Conservation (phyloP, 371 early-diverging fungal genomes). For the Mucor saturninus region DNA sequence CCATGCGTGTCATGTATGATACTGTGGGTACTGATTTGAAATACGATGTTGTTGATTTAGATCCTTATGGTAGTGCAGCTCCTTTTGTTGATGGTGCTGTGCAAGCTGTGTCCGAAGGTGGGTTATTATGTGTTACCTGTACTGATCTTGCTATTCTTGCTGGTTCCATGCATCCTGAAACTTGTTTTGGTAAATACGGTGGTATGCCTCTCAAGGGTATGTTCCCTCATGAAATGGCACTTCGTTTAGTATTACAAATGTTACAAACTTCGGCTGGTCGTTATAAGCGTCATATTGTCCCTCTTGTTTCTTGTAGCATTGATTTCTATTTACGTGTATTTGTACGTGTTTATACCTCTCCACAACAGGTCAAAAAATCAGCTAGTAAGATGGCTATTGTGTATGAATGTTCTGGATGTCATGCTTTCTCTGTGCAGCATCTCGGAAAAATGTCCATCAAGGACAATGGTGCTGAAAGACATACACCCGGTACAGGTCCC, state of each 20-base stretch:
- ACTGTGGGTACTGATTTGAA: conserved; percentile 61
- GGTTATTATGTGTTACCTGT: conserved; percentile 97
- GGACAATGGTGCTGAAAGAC: conserved; percentile 60
- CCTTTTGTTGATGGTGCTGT: conserved; percentile 98
- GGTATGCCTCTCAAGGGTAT: conserved; percentile 86
- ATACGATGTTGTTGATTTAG: conserved; percentile 92
- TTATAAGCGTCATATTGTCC: conserved; percentile 88
- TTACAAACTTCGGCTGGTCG: conserved; percentile 89
- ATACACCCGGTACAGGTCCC: conserved; percentile 68
- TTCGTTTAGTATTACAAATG: conserved; percentile 91
- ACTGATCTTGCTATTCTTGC: conserved; percentile 99
- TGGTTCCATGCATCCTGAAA: conserved; percentile 89
- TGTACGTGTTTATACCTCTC: conserved; percentile 90
- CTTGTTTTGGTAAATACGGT: conserved; percentile 96
- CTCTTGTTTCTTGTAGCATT: conserved; percentile 93
- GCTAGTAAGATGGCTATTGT: conserved; percentile 83
- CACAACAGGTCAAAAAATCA: conserved; percentile 74
- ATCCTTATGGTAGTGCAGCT: conserved; percentile 99
- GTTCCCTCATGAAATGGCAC: conserved; percentile 83
- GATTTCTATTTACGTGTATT: conserved; percentile 99
- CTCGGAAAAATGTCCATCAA: conserved; percentile 64
- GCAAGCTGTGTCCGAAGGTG: conserved; percentile 92
- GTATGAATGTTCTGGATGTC: conserved; percentile 88
- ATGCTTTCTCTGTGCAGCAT: conserved; percentile 70
- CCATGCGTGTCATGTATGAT: conserved; percentile 86